Base-by-base conservation (phyloP, 352 stramenopile species). In the Phytophthora litchii region DNA sequence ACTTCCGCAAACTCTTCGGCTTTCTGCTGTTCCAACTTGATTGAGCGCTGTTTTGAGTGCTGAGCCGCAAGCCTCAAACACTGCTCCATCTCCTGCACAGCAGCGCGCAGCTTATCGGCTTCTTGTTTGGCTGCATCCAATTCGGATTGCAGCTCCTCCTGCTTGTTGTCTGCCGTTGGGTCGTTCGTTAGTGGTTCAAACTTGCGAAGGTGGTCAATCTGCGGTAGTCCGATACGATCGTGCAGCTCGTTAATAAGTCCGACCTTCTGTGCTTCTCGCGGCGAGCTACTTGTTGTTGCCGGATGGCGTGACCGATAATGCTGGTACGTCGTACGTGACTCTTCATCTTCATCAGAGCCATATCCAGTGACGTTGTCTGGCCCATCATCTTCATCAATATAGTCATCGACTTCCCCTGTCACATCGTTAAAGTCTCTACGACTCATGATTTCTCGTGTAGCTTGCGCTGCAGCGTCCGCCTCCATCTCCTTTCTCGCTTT, bases 241-340 rank as follows among this genome's bases (percentile, higher is more conserved):
- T 91, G 85, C 16, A 92, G 64, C 56, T 94, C 85, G 34, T 94
- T 94, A 25, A 94, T 68, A n/a, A 94, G 67, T n/a, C 60, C 64
- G 1, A 80, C 67, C 47, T 92, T 92, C 43, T 91, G 76, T 10
- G 49, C 58, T 46, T 89, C 82, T 2, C 72, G 58, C 7, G 71
- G 65, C n/a, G 72, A 82, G 1, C 46, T 52, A 4, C 16, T 23
- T 40, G 32, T 35, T 31, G 37, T 20, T 44, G 44, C 12, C 4
- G 23, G n/a, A 23, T n/a, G 4, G 21, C 20, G 9, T 11, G 35
- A 27, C 19, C 20, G 41, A 37, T 49, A 56, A 34, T 54, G 43
- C 17, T 57, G 51, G 17, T 59, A 66, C 20, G 12, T 14, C 19
- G 40, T 37, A 1, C 13, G 23, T 13, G 46, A 23, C 25, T 54